Evolutionary conservation across 305 asterid genomes (phyloP).

Genomic region (Rubia tinctorum): DNA sequence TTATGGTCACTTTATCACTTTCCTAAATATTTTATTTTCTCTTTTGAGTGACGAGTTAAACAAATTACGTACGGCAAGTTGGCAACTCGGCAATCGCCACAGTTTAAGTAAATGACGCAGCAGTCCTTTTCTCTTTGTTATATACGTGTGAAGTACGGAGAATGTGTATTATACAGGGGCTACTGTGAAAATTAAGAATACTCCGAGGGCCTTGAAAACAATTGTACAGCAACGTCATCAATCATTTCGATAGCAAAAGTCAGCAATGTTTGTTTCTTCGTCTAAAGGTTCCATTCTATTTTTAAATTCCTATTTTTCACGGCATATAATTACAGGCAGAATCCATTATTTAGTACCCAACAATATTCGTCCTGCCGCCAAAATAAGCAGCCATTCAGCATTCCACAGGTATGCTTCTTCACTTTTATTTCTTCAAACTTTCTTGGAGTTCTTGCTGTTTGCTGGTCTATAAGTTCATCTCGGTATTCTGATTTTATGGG

Average conservation of each 20-base stretch:
- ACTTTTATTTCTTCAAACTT: not conserved
- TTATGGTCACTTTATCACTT: too few relatives aligned
- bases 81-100: too few relatives aligned
- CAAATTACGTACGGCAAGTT: not conserved
- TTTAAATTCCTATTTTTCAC: not conserved
- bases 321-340: not conserved
- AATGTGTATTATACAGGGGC: not conserved
- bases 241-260: constrained; percentile 21
- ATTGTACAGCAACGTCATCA: constrained; percentile 18
- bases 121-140: too few relatives aligned
- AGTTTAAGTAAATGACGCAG: too few relatives aligned
- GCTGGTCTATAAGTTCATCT: not conserved
- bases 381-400: not conserved
- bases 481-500: not conserved
- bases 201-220: not conserved
- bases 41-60: not conserved
- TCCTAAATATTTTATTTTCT: not conserved
- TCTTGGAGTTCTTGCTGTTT: not conserved
- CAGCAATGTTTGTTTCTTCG: not conserved
- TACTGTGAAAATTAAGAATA: not conserved
- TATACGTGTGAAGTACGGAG: not conserved
- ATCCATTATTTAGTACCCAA: not conserved
- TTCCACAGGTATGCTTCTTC: not conserved
- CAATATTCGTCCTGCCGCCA: constrained; percentile 14
- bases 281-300: not conserved